These are phyloP conservation scores for Coemansia sp. DNA, from an alignment of 192 early-diverging fungal genomes.

Conservation along the genomic window DNA sequence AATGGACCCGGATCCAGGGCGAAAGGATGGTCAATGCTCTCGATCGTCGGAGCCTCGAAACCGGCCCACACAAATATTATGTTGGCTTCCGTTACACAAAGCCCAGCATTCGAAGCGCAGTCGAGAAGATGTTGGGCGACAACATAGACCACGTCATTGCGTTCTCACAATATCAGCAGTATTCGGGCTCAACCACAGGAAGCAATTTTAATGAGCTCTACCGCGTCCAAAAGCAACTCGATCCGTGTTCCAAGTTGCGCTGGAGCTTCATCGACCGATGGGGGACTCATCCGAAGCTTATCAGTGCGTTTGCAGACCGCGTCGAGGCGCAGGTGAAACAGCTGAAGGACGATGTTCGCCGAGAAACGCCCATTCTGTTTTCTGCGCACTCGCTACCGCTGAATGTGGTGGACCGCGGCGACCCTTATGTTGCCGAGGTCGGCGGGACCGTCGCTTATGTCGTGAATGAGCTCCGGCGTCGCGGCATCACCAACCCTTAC, in stretches of 20 bases:
- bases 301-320: slow-evolving; percentile 78
- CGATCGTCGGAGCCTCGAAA: slow-evolving; percentile 70
- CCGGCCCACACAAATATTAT: slow-evolving; percentile 86
- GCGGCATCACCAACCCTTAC: slow-evolving; percentile 77
- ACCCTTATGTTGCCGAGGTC: slow-evolving; percentile 85
- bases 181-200: slow-evolving; percentile 94
- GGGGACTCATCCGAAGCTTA: slow-evolving; percentile 82
- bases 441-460: slow-evolving; percentile 81
- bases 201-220: slow-evolving; percentile 89
- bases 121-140: slow-evolving; percentile 78
- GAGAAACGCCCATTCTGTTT: slow-evolving; percentile 82
- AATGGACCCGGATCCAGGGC: slow-evolving; percentile 89
- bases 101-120: slow-evolving; percentile 72
- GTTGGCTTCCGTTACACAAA: slow-evolving; percentile 90
- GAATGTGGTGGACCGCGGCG: slow-evolving; percentile 87
- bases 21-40: slow-evolving; percentile 71
- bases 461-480: slow-evolving; percentile 62
- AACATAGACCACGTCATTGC: slow-evolving; percentile 83
- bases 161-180: slow-evolving; percentile 95
- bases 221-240: slow-evolving; percentile 58
- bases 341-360: slow-evolving; percentile 68
- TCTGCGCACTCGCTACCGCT: slow-evolving; percentile 97
- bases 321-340: slow-evolving; percentile 61
- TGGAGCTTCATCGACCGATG: slow-evolving; percentile 98
- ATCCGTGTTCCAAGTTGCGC: slow-evolving; percentile 65